Conservation (phyloP, 257 asterid species). For the Nicotiana attenuata region DNA sequence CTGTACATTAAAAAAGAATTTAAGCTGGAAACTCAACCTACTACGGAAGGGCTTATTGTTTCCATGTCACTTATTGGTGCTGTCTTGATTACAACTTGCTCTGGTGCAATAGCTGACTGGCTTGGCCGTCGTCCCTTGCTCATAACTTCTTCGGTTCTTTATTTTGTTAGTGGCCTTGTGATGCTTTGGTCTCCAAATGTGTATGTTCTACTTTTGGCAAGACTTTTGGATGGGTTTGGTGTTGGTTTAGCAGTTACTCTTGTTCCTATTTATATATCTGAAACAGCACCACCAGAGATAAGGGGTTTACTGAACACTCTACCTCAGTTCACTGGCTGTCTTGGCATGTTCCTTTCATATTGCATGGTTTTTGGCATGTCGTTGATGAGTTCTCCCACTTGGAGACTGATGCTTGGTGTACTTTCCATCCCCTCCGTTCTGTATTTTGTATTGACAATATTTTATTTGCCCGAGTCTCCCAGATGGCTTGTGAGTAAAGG, state of each 20-base stretch:
- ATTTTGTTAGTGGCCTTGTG: constrained; percentile 43
- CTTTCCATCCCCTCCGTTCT: constrained; percentile 45
- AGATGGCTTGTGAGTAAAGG: constrained; percentile 82
- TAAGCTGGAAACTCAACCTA: constrained; percentile 44
- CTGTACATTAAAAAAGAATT: constrained; percentile 51
- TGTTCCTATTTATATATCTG: constrained; percentile 60
- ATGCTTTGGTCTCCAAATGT: constrained; percentile 73
- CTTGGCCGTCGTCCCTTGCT: constrained; percentile 62
- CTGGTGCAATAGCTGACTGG: constrained; percentile 50
- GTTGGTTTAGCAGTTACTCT: constrained; percentile 56
- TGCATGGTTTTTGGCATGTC: constrained; percentile 62
- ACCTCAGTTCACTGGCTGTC: constrained; percentile 55
- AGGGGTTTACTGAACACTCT: constrained; percentile 59
- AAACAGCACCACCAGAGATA: constrained; percentile 64
- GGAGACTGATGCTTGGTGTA: constrained; percentile 67
- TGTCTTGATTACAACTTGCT: constrained; percentile 41
- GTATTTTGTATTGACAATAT: constrained; percentile 32
- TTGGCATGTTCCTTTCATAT: constrained; percentile 50
- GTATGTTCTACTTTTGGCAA: constrained; percentile 42
- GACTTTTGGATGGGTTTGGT: constrained; percentile 65
- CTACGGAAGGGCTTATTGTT: constrained; percentile 57
- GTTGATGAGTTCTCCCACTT: constrained; percentile 38
- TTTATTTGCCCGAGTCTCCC: constrained; percentile 73
- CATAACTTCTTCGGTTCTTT: constrained; percentile 43
- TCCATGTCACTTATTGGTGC: constrained; percentile 68